phyloP scores from a whole-genome alignment of 345 rosid species.

The Citrus reticulata region DNA sequence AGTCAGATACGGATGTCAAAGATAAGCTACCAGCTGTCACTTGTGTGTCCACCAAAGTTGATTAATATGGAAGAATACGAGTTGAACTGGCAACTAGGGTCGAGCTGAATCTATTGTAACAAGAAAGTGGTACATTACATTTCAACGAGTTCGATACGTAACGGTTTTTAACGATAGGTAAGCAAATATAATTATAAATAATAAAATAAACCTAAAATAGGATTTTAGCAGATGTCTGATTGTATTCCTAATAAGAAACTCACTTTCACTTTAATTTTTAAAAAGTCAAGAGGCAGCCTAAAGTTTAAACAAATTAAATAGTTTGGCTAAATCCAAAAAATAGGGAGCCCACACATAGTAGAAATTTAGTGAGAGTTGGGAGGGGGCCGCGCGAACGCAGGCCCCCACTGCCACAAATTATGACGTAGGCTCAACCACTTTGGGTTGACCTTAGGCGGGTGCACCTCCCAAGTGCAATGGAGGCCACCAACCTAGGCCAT shows the following conservation, averaged over 20 bases:
- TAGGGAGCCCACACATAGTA: fast-evolving
- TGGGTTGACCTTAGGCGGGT: conserved; percentile 6
- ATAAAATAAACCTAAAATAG: too few species aligned
- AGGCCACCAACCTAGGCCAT: conserved; percentile 22
- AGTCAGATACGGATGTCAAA: not conserved
- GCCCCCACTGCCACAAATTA: conserved; percentile 27
- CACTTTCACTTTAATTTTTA: too few species aligned
- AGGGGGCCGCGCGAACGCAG: conserved; percentile 31
- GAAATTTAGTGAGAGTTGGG: fast-evolving
- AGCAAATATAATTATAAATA: too few species aligned
- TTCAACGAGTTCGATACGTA: not conserved
- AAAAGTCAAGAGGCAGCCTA: too few species aligned
- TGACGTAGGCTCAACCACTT: conserved; percentile 27
- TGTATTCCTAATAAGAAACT: too few species aligned
- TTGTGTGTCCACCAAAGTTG: not conserved
- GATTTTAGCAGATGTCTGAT: too few species aligned
- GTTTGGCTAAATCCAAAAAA: fast-evolving
- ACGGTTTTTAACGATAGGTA: too few species aligned
- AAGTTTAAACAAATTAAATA: too few species aligned
- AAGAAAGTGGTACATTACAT: not conserved
- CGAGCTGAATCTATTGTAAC: too few species aligned
- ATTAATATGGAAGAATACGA: not conserved
- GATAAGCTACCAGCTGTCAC: not conserved
- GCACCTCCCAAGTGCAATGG: conserved; percentile 8
- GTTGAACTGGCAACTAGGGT: not conserved